Evolutionary conservation across 306 rosid species (phyloP).

Genomic region (Quercus variabilis): DNA sequence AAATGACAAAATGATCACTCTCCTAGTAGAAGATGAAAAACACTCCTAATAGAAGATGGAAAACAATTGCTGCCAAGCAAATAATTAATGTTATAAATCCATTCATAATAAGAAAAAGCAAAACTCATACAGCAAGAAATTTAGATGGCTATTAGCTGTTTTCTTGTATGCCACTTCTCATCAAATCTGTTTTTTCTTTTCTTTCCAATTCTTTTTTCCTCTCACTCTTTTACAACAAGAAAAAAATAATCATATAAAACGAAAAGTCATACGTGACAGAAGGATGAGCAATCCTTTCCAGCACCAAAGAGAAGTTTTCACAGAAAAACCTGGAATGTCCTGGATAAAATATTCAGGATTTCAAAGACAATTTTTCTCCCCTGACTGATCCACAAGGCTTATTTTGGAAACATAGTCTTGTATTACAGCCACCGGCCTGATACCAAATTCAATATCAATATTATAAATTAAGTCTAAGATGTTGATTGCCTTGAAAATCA

Average conservation of each 20-base stretch:
- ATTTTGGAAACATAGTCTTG: background rate
- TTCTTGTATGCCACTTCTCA: background rate
- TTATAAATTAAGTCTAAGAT: background rate
- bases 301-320: background rate
- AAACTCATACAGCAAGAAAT: background rate
- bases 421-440: background rate
- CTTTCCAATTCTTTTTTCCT: background rate
- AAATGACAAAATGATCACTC: conserved; percentile 35
- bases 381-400: background rate
- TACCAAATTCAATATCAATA: background rate
- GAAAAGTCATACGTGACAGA: background rate
- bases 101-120: conserved; percentile 1
- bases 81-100: background rate
- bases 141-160: background rate
- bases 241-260: background rate
- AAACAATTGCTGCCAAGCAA: conserved; percentile 9
- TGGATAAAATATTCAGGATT: background rate
- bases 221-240: background rate
- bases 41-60: background rate
- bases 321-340: background rate
- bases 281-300: background rate
- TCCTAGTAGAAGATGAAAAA: background rate
- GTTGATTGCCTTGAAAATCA: background rate
- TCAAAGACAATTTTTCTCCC: background rate
- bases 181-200: background rate